Evolutionary conservation across 1,284 basidiomycete genomes (phyloP).

Genomic region (Marasmius oreades): DNA sequence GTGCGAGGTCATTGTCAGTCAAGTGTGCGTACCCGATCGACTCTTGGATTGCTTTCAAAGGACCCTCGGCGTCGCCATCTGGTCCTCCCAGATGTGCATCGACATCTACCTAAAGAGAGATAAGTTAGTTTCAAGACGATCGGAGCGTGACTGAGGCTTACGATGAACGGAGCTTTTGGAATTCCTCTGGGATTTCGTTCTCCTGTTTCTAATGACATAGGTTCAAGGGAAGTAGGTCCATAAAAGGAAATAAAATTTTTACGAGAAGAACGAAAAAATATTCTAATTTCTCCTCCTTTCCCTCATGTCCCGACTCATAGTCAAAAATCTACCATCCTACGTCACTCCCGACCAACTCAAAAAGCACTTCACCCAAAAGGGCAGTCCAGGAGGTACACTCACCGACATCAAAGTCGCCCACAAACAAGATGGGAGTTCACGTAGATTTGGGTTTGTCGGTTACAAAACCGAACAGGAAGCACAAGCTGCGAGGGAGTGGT

Average conservation of each 20-base stretch:
- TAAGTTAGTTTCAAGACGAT: neutral
- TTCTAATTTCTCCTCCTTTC: no score
- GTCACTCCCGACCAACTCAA: conserved; percentile 66
- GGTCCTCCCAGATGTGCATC: conserved; percentile 83
- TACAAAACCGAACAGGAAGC: conserved; percentile 85
- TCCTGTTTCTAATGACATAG: conserved; percentile 21
- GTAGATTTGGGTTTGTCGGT: conserved; percentile 92
- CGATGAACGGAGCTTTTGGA: conserved; percentile 93
- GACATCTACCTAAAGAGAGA: conserved; percentile 55
- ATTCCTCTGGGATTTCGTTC: conserved; percentile 88
- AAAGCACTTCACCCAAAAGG: conserved; percentile 65
- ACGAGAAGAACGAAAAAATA: no score
- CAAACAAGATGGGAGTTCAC: conserved; percentile 74
- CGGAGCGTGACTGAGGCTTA: conserved; percentile 39
- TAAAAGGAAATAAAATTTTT: no score
- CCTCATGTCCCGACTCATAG: conserved; percentile 84
- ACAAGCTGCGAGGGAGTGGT: conserved; percentile 75
- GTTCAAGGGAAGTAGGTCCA: no score
- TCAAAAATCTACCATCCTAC: conserved; percentile 84
- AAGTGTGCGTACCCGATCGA: conserved; percentile 76
- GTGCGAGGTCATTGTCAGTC: conserved; percentile 15
- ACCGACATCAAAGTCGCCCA: conserved; percentile 88
- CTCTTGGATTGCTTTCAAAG: conserved; percentile 86
- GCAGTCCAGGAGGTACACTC: conserved; percentile 64
- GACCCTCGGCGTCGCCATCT: conserved; percentile 76